Conservation (phyloP, 1,284 basidiomycete genomes). For the Moesziomyces sp. region DNA sequence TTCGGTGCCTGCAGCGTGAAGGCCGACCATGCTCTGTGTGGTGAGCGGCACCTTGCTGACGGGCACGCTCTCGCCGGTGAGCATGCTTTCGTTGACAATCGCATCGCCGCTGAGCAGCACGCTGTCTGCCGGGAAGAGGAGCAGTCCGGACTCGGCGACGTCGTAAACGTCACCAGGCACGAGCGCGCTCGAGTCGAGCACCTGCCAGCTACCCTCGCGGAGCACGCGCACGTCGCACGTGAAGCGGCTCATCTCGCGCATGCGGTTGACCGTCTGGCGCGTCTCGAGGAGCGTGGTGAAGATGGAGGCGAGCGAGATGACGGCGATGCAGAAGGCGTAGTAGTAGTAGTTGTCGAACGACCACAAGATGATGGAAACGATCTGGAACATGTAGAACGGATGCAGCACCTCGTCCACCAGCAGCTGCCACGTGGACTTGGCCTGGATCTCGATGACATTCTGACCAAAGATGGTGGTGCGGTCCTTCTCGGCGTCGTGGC, state of each 20-base stretch:
- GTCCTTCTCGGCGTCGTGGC: slow-evolving; percentile 58
- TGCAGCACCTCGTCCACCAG: slow-evolving; percentile 77
- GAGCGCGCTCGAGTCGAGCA: slow-evolving; percentile 79
- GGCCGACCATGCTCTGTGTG: slow-evolving; percentile 45
- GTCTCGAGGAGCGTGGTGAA: slow-evolving; percentile 90
- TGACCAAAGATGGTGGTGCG: slow-evolving; percentile 78
- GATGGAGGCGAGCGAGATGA: slow-evolving; percentile 89
- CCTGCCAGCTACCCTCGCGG: slow-evolving; percentile 72
- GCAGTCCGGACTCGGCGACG: slow-evolving; percentile 79
- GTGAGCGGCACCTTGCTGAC: slow-evolving; percentile 82
- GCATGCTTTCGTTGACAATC: slow-evolving; percentile 98
- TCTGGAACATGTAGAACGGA: slow-evolving; percentile 82
- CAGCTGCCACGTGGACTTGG: slow-evolving; percentile 82
- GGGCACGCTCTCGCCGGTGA: slow-evolving; percentile 94
- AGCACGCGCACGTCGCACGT: slow-evolving; percentile 82
- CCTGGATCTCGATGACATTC: slow-evolving; percentile 91
- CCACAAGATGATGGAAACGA: slow-evolving; percentile 94
- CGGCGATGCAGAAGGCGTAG: slow-evolving; percentile 95
- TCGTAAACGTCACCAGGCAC: slow-evolving; percentile 95
- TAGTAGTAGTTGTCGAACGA: slow-evolving; percentile 89
- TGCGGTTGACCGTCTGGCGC: slow-evolving; percentile 83
- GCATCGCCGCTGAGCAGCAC: slow-evolving; percentile 93
- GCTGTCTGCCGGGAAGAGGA: slow-evolving; percentile 88
- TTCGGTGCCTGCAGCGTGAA: slow-evolving; percentile 67
- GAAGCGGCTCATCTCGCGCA: slow-evolving; percentile 97